Evolutionary conservation across 2,329 filamentous ascomycete species (phyloP), one percentile per base, ranked within the genome.

Genomic region (Claviceps paspali): DNA sequence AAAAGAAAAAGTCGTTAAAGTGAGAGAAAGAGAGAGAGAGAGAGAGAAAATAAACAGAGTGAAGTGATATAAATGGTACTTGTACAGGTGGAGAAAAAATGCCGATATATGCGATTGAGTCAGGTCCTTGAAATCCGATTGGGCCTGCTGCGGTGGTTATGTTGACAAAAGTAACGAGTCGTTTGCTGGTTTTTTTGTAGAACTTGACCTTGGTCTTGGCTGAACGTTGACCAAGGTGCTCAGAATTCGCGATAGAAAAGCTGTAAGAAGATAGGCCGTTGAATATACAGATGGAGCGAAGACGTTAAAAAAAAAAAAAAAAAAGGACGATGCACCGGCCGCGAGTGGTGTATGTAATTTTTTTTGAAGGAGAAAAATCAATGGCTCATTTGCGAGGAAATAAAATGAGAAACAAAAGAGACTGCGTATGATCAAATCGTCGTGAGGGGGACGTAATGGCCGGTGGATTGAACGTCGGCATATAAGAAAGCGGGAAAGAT

Each of bases 311-410:
- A 10, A 32, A 11, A 43, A 44, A 44, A 43, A 47, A 29, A 45
- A 43, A 45, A 44, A 42, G 47, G 30, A 45, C 41, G 42, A 46
- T 39, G 38, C 42, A 35, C 24, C 36, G 15, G 19, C n/a, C 34
- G 23, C 10, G 22, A 6, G 26, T 44, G 45, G 39, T 45, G 43
- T n/a, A n/a, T n/a, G n/a, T n/a, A 41, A 35, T 44, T 45, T 43
- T 37, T 49, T 26, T 5, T 22, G 18, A 15, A 23, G 2, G 5
- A 24, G 12, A 38, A 43, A 49, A 53, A 56, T 63, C 57, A 63
- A 56, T 54, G 56, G 56, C 53, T 62, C 60, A 61, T 64, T 57
- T 49, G 51, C 52, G 45, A 49, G 48, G 52, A 53, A 50, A 49
- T 42, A 43, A 50, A 43, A 47, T 45, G 51, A 47, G 49, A 45